phyloP scores from a whole-genome alignment of 225 moss, liverwort and hornwort genomes.

The Rhytidiadelphus loreus region DNA sequence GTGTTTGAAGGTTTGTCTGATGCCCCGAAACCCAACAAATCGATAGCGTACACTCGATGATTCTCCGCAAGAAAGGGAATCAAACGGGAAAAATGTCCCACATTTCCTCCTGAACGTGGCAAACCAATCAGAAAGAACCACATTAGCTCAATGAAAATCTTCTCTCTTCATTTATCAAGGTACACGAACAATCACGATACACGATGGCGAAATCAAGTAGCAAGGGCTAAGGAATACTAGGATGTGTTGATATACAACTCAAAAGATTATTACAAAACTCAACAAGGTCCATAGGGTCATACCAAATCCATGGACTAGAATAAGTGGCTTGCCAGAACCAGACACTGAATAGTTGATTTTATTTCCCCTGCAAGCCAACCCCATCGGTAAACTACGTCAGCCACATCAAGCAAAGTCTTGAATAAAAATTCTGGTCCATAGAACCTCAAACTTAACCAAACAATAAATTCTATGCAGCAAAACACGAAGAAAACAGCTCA shows the following conservation, averaged over 20 bases:
- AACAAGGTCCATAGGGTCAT: neutral
- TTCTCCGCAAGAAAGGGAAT: constrained; percentile 81
- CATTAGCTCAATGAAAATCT: neutral
- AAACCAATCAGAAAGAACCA: neutral
- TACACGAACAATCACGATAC: neutral
- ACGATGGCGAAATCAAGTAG: neutral
- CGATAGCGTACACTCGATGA: constrained; percentile 84
- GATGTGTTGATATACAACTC: neutral
- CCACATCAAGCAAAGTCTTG: neutral
- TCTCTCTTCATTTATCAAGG: neutral
- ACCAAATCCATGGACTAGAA: constrained; percentile 98
- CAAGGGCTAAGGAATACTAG: neutral
- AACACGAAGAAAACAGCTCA: neutral
- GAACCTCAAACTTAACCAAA: neutral
- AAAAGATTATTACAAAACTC: neutral
- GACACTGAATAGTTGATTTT: constrained; percentile 85
- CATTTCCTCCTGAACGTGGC: constrained; percentile 65
- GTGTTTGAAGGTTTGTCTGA: constrained; percentile 82
- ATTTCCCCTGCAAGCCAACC: constrained; percentile 48
- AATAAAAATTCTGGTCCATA: neutral
- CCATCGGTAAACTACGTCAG: neutral
- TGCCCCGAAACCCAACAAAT: constrained; percentile 88
- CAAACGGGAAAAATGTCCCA: constrained; percentile 80
- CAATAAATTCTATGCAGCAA: neutral
- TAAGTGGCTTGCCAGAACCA: constrained; percentile 84